These are phyloP conservation scores for Trametes hirsuta DNA, from an alignment of 1,284 basidiomycete genomes.

Conservation along the genomic window DNA sequence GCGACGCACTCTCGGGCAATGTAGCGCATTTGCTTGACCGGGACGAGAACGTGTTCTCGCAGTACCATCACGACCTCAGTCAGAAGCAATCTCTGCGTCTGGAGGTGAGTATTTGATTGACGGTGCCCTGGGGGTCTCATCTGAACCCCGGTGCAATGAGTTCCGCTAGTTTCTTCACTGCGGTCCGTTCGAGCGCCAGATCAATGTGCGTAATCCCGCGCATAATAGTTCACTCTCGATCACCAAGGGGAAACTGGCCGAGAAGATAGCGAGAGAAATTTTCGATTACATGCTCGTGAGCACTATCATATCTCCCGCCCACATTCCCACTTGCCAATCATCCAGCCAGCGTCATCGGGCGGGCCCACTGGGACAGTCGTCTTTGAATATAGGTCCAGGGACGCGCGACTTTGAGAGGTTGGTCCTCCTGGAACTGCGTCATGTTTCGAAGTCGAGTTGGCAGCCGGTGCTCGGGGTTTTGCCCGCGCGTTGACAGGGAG, in stretches of 20 bases:
- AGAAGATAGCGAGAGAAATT: conserved; percentile 23
- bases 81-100: conserved; percentile 23
- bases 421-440: conserved; percentile 23
- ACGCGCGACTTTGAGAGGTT: conserved; percentile 15
- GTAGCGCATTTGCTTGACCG: conserved; percentile 1
- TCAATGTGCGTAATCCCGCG: conserved; percentile 20
- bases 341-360: conserved; percentile 3
- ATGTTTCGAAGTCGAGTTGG: conserved; percentile 27
- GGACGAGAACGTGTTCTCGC: conserved; percentile 17
- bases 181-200: conserved; percentile 18
- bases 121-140: neutral
- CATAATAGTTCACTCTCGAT: conserved; percentile 12
- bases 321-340: neutral
- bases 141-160: neutral
- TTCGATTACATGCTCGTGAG: conserved; percentile 19
- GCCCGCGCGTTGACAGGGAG: neutral
- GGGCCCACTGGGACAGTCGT: neutral
- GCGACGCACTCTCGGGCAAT: conserved; percentile 11
- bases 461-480: conserved; percentile 24
- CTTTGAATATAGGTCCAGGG: conserved; percentile 12
- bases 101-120: conserved; percentile 1
- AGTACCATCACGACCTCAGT: conserved; percentile 6
- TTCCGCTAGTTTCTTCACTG: conserved; percentile 7
- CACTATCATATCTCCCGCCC: neutral
- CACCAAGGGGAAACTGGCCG: conserved; percentile 18